phyloP scores from a whole-genome alignment of 768 basidiomycete genomes.

The Lactarius evosmus region DNA sequence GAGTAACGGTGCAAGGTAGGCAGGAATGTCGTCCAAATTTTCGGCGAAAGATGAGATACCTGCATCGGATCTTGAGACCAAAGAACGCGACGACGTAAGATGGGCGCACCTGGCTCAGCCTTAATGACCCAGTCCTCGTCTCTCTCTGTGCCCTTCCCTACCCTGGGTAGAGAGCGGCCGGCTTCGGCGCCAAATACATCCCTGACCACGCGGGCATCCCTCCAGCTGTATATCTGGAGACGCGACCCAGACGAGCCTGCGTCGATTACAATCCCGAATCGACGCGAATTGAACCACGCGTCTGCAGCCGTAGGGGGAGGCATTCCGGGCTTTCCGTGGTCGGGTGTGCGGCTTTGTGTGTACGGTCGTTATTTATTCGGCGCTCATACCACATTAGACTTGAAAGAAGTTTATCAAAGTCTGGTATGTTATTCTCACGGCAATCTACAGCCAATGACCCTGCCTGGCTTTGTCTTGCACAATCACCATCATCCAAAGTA shows the following conservation, averaged over 20 bases:
- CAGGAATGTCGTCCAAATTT: conserved; percentile 63
- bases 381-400: not conserved
- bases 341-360: not conserved
- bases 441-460: not conserved
- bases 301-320: conserved; percentile 69
- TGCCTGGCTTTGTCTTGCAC: not conserved
- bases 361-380: not conserved
- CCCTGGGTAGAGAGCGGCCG: conserved; percentile 63
- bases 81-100: not conserved
- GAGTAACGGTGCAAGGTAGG: conserved; percentile 80
- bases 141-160: conserved; percentile 84
- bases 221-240: conserved; percentile 96
- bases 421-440: conserved; percentile 14
- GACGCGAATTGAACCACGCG: conserved; percentile 73
- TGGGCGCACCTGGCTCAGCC: conserved; percentile 83
- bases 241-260: conserved; percentile 97
- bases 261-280: conserved; percentile 94
- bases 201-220: conserved; percentile 64
- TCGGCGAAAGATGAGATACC: conserved; percentile 83
- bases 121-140: conserved; percentile 87
- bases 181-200: conserved; percentile 50
- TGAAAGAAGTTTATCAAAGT: not conserved
- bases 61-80: conserved; percentile 33
- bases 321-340: conserved; percentile 42
- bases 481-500: not conserved